These are phyloP conservation scores for Corinectria fuckeliana DNA, from an alignment of 2,329 filamentous ascomycete species.

Conservation along the genomic window DNA sequence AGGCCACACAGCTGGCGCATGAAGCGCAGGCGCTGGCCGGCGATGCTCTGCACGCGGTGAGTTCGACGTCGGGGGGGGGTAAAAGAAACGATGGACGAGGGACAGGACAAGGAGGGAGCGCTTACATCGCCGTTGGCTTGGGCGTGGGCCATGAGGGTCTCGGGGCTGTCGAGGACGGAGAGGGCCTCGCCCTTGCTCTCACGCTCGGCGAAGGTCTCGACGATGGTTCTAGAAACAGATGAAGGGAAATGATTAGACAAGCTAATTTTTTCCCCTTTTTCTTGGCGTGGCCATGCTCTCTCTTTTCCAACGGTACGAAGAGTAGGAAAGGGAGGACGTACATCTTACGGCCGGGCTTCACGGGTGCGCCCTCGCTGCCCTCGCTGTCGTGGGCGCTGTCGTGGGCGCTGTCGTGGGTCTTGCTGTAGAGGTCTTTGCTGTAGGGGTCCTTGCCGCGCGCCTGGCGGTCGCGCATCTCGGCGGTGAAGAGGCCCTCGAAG, in stretches of 20 bases:
- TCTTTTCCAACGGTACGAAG: not conserved
- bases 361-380: conserved; percentile 23
- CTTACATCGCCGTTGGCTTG: conserved; percentile 61
- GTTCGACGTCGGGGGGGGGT: not conserved
- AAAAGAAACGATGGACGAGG: not conserved
- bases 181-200: conserved; percentile 58
- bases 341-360: conserved; percentile 23
- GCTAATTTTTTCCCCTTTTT: not conserved
- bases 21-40: conserved; percentile 62
- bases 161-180: conserved; percentile 61
- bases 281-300: not conserved
- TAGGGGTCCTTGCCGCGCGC: conserved; percentile 65
- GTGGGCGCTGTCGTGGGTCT: too few relatives aligned
- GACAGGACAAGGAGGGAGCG: not conserved
- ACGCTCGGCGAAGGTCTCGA: conserved; percentile 50
- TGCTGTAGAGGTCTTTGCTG: conserved; percentile 53
- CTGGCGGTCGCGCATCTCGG: conserved; percentile 63
- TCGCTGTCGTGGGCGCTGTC: conserved; percentile 37
- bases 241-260: not conserved
- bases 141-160: conserved; percentile 66
- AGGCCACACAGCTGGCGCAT: conserved; percentile 62
- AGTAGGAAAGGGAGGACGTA: not conserved
- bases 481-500: conserved; percentile 48
- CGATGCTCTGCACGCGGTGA: conserved; percentile 54
- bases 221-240: conserved; percentile 11